Evolutionary conservation across 2,329 filamentous ascomycete genomes (phyloP).

Genomic region (Scedosporium dehoogii): DNA sequence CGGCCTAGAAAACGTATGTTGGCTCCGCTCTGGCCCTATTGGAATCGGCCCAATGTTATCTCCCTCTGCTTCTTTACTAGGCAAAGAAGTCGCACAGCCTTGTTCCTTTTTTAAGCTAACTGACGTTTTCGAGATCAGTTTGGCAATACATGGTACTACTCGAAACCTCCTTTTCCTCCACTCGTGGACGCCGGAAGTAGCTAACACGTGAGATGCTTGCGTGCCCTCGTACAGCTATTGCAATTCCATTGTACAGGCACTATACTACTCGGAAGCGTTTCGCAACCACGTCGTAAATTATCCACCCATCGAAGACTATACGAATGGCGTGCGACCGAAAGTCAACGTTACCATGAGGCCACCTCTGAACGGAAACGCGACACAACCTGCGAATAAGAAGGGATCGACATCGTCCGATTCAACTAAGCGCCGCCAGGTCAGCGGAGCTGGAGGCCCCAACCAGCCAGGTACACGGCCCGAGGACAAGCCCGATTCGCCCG

Average conservation of each 20-base stretch:
- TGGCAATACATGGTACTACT: conserved; percentile 84
- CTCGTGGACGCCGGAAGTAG: not conserved
- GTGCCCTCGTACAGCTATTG: conserved; percentile 59
- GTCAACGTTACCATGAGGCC: conserved; percentile 54
- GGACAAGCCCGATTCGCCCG: conserved; percentile 87
- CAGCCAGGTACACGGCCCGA: conserved; percentile 57
- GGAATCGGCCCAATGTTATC: conserved; percentile 13
- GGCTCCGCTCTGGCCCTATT: not conserved
- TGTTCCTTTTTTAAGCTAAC: not conserved
- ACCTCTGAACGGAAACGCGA: conserved; percentile 26
- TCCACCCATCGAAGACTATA: conserved; percentile 60
- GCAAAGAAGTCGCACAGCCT: not conserved
- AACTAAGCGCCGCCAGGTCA: conserved; percentile 43
- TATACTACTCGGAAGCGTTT: conserved; percentile 92
- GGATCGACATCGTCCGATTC: conserved; percentile 45
- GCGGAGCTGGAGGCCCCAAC: conserved; percentile 43
- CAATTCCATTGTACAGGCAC: conserved; percentile 94
- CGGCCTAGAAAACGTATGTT: conserved; percentile 89
- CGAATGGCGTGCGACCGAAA: conserved; percentile 47
- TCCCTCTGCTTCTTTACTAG: not conserved
- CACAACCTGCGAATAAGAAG: conserved; percentile 30
- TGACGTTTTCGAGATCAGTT: conserved; percentile 47
- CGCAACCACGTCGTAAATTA: conserved; percentile 91
- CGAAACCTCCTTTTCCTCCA: not conserved
- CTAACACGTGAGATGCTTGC: not conserved